These are phyloP conservation scores for Torrubiellomyces zombiae DNA, from an alignment of 2,329 filamentous ascomycete genomes.

Conservation along the genomic window DNA sequence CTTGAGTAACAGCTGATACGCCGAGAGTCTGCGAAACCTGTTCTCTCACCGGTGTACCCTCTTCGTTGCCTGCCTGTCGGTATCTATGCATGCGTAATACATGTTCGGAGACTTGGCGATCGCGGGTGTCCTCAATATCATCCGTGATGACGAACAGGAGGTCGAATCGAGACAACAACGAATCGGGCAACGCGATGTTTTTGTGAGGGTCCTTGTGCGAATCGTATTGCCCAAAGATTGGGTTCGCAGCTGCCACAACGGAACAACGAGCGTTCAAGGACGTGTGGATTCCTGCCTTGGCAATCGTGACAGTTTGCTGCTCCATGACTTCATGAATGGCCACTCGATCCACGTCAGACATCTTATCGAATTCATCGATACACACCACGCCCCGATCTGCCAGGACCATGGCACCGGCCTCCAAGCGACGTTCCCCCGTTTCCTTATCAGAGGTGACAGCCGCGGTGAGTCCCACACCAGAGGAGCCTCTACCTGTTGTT, in stretches of 20 bases:
- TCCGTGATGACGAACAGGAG: constrained; percentile 94
- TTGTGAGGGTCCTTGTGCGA: constrained; percentile 97
- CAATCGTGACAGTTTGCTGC: constrained; percentile 97
- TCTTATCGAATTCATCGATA: constrained; percentile 99
- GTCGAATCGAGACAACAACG: constrained; percentile 94
- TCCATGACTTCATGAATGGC: constrained; percentile 99
- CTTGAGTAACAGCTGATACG: constrained; percentile 67
- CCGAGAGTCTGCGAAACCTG: constrained; percentile 69
- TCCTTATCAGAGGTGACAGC: constrained; percentile 95
- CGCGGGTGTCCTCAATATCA: constrained; percentile 87
- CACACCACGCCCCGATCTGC: constrained; percentile 93
- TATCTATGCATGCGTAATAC: constrained; percentile 96
- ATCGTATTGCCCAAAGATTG: constrained; percentile 96
- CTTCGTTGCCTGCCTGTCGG: constrained; percentile 79
- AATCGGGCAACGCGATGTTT: constrained; percentile 95
- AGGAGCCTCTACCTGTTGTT: constrained; percentile 90
- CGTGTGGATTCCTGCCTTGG: constrained; percentile 95
- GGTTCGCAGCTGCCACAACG: constrained; percentile 90
- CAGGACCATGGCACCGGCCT: constrained; percentile 97
- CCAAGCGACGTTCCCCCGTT: constrained; percentile 82
- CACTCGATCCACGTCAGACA: constrained; percentile 95
- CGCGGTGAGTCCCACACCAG: constrained; percentile 91
- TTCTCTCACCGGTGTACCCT: constrained; percentile 86
- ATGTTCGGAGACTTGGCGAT: constrained; percentile 86
- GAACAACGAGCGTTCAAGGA: constrained; percentile 93